These are phyloP conservation scores for Uronychia binucleata DNA, from an alignment of 73 alveolate species.

Conservation along the genomic window DNA sequence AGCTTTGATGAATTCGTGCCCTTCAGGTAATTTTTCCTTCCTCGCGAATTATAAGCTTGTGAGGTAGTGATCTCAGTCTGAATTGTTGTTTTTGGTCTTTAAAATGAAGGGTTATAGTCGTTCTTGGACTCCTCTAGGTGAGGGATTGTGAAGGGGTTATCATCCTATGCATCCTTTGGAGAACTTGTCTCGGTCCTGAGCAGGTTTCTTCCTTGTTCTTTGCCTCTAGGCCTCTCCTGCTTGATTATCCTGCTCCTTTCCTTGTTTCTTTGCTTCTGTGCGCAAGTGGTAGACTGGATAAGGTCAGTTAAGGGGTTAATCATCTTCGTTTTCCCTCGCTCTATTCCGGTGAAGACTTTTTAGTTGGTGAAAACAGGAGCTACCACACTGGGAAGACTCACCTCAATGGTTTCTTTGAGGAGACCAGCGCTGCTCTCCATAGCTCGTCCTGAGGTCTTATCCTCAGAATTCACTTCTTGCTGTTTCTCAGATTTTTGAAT, in stretches of 20 bases:
- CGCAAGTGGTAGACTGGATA: neutral
- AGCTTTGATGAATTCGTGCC: neutral
- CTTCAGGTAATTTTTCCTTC: neutral
- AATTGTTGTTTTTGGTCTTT: too few species aligned
- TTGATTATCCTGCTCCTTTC: neutral
- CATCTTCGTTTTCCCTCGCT: neutral
- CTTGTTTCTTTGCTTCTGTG: neutral
- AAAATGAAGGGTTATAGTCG: too few species aligned
- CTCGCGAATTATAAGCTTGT: neutral
- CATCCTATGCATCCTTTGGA: too few species aligned
- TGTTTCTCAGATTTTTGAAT: too few species aligned
- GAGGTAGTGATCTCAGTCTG: too few species aligned
- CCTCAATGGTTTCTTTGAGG: neutral
- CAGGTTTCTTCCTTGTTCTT: too few species aligned
- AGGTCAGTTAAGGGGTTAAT: neutral
- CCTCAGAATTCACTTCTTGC: too few species aligned
- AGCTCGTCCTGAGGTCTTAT: too few species aligned
- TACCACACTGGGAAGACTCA: neutral
- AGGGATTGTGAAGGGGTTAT: too few species aligned
- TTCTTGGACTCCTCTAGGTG: too few species aligned
- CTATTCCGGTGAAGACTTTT: neutral
- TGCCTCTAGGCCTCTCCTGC: neutral
- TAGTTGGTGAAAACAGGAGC: neutral
- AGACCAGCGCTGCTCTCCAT: neutral
- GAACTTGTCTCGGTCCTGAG: too few species aligned